These are phyloP conservation scores for Suillus subaureus DNA, from an alignment of 768 basidiomycete genomes.

Conservation along the genomic window DNA sequence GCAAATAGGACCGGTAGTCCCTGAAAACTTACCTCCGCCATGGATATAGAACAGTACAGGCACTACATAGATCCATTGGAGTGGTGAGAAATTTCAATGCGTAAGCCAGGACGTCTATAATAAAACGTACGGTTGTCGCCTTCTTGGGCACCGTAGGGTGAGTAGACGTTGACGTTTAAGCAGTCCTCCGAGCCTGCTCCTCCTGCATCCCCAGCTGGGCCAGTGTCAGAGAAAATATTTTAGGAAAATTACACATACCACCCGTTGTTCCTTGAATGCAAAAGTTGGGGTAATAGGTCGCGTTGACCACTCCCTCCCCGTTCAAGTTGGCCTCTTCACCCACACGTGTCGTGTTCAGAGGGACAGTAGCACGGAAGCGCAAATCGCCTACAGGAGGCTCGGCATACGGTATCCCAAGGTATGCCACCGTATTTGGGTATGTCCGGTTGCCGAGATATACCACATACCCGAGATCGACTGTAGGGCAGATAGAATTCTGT, in stretches of 20 bases:
- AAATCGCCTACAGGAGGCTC: constrained; percentile 46
- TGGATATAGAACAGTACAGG: constrained; percentile 47
- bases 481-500: constrained; percentile 16
- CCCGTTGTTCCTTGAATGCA: constrained; percentile 63
- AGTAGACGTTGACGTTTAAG: constrained; percentile 69
- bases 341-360: constrained; percentile 52
- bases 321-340: constrained; percentile 27
- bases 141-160: constrained; percentile 48
- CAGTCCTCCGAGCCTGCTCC: constrained; percentile 72
- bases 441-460: constrained; percentile 55
- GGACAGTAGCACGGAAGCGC: constrained; percentile 50
- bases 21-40: constrained; percentile 33
- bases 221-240: background rate
- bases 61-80: constrained; percentile 22
- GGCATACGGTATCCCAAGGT: constrained; percentile 51
- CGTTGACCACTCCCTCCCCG: constrained; percentile 46
- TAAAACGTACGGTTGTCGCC: constrained; percentile 48
- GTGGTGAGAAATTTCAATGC: background rate
- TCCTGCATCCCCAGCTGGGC: constrained; percentile 54
- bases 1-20: background rate
- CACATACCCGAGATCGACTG: constrained; percentile 62
- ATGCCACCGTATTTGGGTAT: constrained; percentile 56
- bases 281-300: constrained; percentile 55
- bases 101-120: background rate
- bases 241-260: constrained; percentile 29